These are phyloP conservation scores for Russula ochroleuca DNA, from an alignment of 768 basidiomycete genomes.

Conservation along the genomic window DNA sequence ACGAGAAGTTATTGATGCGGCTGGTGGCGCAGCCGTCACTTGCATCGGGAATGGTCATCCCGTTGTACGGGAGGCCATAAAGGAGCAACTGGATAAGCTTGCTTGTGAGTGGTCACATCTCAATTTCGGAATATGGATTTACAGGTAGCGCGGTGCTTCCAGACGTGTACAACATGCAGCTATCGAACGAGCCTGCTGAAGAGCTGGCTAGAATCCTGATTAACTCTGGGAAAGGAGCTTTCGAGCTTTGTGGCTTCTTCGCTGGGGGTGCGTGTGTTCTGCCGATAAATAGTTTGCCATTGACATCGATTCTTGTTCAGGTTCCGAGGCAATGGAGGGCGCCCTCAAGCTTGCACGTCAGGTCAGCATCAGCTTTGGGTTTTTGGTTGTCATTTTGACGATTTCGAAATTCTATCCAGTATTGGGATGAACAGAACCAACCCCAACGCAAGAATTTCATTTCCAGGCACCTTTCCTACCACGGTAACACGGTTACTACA, in stretches of 20 bases:
- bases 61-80: constrained; percentile 65
- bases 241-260: constrained; percentile 64
- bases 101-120: constrained; percentile 51
- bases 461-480: constrained; percentile 71
- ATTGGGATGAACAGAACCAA: constrained; percentile 66
- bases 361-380: constrained; percentile 37
- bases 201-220: constrained; percentile 65
- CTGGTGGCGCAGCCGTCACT: constrained; percentile 82
- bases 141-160: neutral
- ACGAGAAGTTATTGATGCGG: constrained; percentile 63
- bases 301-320: constrained; percentile 36
- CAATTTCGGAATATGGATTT: neutral
- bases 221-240: constrained; percentile 66
- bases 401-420: constrained; percentile 40
- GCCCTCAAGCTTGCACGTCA: constrained; percentile 82
- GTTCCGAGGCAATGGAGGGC: constrained; percentile 86
- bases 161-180: constrained; percentile 88
- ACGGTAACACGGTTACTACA: constrained; percentile 77
- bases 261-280: constrained; percentile 56
- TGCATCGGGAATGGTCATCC: constrained; percentile 75
- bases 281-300: neutral
- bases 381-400: constrained; percentile 6
- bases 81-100: constrained; percentile 74
- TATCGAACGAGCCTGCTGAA: constrained; percentile 78
- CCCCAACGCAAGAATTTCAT: constrained; percentile 73